A percentile compares a stretch with the other conserved stretches of the same genome.
Evolutionary conservation across 1,284 basidiomycete species (phyloP).

Genomic region (Polyporus tsugae): DNA sequence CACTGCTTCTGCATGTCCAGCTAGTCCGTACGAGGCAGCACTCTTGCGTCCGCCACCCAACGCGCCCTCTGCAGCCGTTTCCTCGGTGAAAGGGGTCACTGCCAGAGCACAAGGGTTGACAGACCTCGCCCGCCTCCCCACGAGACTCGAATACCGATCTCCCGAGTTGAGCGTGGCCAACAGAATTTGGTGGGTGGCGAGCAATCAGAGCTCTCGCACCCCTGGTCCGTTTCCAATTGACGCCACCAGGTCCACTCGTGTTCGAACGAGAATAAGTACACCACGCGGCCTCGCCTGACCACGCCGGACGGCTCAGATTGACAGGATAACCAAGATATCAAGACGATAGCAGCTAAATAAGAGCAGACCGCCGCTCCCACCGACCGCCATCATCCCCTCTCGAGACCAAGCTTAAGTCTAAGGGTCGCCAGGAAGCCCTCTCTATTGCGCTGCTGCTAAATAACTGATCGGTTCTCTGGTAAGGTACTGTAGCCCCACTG

Average conservation of each 20-base stretch:
- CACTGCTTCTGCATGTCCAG: conserved; percentile 3
- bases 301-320: conserved; percentile 20
- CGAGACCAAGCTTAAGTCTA: not conserved
- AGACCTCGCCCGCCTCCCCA: not conserved
- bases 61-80: conserved; percentile 5
- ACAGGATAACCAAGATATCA: conserved; percentile 24
- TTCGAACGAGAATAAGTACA: conserved; percentile 2
- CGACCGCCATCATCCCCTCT: not conserved
- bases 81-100: conserved; percentile 11
- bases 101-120: not conserved
- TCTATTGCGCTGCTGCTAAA: not conserved
- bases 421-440: not conserved
- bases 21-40: not conserved
- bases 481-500: not conserved
- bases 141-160: not conserved
- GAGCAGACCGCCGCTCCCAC: not conserved
- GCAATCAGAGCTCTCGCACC: conserved; percentile 16
- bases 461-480: conserved; percentile 3
- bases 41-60: not conserved
- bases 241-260: conserved; percentile 10
- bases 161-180: not conserved
- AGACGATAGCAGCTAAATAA: conserved; percentile 22
- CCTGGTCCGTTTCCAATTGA: conserved; percentile 16
- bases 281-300: conserved; percentile 19
- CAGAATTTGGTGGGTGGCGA: not conserved